phyloP scores from a whole-genome alignment of 202 grass and related monocot genomes.

The Setaria viridis region DNA sequence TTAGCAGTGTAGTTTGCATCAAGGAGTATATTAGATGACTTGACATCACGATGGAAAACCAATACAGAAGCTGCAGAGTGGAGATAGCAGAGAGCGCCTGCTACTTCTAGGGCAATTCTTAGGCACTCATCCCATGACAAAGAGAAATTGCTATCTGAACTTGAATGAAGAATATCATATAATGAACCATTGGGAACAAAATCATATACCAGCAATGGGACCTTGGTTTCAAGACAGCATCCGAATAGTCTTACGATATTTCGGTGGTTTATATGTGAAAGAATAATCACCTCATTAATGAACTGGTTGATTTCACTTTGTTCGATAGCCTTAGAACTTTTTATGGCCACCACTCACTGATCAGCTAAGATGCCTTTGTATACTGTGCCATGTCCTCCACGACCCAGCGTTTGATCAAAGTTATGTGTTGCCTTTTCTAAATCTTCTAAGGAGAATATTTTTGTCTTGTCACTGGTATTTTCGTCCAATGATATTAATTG shows the following conservation, averaged over 20 bases:
- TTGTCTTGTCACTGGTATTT: not conserved
- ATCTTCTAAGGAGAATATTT: slow-evolving; percentile 2
- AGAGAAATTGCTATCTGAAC: not conserved
- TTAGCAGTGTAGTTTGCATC: not conserved
- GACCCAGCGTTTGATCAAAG: not conserved
- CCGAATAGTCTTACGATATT: slow-evolving; percentile 20
- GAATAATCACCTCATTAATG: slow-evolving; percentile 18
- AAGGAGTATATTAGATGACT: not conserved
- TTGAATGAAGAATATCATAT: not conserved
- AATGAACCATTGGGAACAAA: not conserved
- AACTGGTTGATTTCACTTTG: slow-evolving; percentile 13
- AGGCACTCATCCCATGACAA: not conserved
- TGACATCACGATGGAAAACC: not conserved
- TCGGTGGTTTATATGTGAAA: slow-evolving; percentile 11
- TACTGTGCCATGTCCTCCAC: slow-evolving; percentile 2
- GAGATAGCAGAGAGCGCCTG: not conserved
- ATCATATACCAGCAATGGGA: not conserved
- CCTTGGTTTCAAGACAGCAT: not conserved
- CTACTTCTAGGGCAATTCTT: not conserved
- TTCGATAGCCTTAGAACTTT: not conserved
- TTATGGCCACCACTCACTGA: slow-evolving; percentile 13
- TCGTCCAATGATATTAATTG: not conserved
- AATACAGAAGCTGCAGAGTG: not conserved
- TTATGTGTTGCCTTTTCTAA: slow-evolving; percentile 15
- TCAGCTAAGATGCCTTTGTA: slow-evolving; percentile 9